Base-by-base conservation (phyloP, 164 flowering plant genomes). In the Sedum album region DNA sequence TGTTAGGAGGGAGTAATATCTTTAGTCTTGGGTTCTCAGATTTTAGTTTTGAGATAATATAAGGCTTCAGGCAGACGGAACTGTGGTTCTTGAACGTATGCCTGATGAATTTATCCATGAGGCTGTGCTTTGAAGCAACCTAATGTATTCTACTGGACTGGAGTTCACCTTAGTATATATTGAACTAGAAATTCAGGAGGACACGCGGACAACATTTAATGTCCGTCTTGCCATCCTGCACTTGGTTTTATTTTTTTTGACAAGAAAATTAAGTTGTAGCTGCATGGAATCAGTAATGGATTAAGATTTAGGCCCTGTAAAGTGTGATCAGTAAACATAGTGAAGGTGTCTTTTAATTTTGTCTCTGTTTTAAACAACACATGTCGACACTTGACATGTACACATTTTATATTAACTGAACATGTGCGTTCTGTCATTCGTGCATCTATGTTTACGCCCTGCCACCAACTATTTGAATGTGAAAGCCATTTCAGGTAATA, bases 51-150 rank as follows among this genome's bases (percentile, higher is more conserved):
- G 13, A 39, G 13, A 39, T 39, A 0, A 39, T 39, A 8, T 39
- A 14, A 39, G 42, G 13, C 13, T 0, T 39, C 13, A 39, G 42
- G 42, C 42, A 39, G 42, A 39, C n/a, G n/a, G n/a, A n/a, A n/a
- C n/a, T 8, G 42, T 39, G 42, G 1, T 10, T 39, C 13, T 14
- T 8, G 11, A 39, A 39, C 42, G n/a, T n/a, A n/a, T n/a, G n/a
- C n/a, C n/a, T n/a, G n/a, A n/a, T n/a, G 5, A 15, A 41, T 41
- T 14, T 7, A 41, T 44, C 3, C 28, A 28, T 57, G 62, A 57
- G 62, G 62, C 35, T 57, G 20, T 28, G 62, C 62, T 57, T 28
- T 57, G 17, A 57, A 57, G 62, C 33, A 57, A 57, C 33, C 33
- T 3, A 28, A 57, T 28, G 33, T 57, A 28, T 18, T 57, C 33